Percentiles rank a stretch among this genome's conserved stretches.
These are phyloP conservation scores for Cladorrhinum sp. DNA, from an alignment of 2,329 filamentous ascomycete species.

Conservation along the genomic window DNA sequence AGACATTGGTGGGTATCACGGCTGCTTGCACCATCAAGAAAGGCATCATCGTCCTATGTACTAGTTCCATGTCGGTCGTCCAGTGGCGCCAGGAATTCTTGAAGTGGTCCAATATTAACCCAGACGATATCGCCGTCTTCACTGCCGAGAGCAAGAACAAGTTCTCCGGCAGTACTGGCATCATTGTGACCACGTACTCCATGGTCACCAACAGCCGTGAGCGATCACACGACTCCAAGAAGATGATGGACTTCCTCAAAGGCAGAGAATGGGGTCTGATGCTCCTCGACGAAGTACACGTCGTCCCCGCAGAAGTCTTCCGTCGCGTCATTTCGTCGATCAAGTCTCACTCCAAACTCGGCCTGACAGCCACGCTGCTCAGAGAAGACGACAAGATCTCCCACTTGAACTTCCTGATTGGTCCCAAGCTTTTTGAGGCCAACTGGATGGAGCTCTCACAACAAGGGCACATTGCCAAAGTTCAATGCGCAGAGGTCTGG, in stretches of 20 bases:
- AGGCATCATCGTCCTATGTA: slow-evolving; percentile 90
- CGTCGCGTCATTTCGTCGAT: slow-evolving; percentile 89
- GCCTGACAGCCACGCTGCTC: slow-evolving; percentile 87
- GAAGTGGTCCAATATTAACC: slow-evolving; percentile 95
- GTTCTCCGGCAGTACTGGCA: slow-evolving; percentile 86
- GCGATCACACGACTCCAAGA: slow-evolving; percentile 86
- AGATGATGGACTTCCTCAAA: slow-evolving; percentile 95
- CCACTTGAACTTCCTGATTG: slow-evolving; percentile 95
- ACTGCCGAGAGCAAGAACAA: slow-evolving; percentile 85
- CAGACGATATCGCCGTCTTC: slow-evolving; percentile 90
- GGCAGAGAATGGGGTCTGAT: slow-evolving; percentile 94
- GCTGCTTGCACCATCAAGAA: slow-evolving; percentile 98
- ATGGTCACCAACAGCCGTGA: slow-evolving; percentile 95
- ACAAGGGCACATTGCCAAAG: slow-evolving; percentile 92
- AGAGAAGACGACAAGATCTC: slow-evolving; percentile 98
- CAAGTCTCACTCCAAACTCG: slow-evolving; percentile 92
- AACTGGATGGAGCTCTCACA: slow-evolving; percentile 99
- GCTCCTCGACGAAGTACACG: slow-evolving; percentile 96
- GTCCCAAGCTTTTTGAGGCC: slow-evolving; percentile 94
- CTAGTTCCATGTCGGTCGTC: slow-evolving; percentile 94
- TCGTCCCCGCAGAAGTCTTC: slow-evolving; percentile 95
- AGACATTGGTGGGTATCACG: slow-evolving; percentile 97
- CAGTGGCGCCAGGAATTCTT: slow-evolving; percentile 97
- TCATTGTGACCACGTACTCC: slow-evolving; percentile 96
- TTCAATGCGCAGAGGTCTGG: slow-evolving; percentile 98